A percentile compares a stretch with the other conserved stretches of the same genome.
These are phyloP conservation scores for Rhynchosporium agropyri DNA, from an alignment of 2,329 filamentous ascomycete species.

Conservation along the genomic window DNA sequence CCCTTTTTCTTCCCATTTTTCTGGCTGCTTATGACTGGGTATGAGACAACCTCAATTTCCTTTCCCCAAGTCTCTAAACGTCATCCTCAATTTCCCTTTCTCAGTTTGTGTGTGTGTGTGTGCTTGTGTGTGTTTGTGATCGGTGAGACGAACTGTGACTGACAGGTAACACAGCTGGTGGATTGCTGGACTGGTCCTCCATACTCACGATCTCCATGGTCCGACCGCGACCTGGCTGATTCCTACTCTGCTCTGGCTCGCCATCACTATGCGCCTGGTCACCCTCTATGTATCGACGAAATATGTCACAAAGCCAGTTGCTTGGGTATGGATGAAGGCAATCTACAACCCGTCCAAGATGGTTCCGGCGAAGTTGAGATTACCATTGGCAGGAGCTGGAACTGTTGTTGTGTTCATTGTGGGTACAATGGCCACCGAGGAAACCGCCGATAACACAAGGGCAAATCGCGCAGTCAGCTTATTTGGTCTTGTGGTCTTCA, in stretches of 20 bases:
- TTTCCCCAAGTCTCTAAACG: too few species aligned
- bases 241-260: conserved; percentile 80
- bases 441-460: conserved; percentile 75
- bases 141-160: conserved; percentile 11
- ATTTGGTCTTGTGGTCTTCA: conserved; percentile 74
- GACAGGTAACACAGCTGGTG: conserved; percentile 31
- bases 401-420: conserved; percentile 75
- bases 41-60: not conserved
- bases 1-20: conserved; percentile 14
- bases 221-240: conserved; percentile 63
- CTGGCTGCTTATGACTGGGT: conserved; percentile 26
- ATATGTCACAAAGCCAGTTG: conserved; percentile 67
- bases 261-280: conserved; percentile 71
- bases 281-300: conserved; percentile 73
- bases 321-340: conserved; percentile 68
- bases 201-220: conserved; percentile 66
- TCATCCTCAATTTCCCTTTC: not conserved
- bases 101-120: too few species aligned
- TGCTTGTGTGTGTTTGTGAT: not conserved
- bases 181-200: conserved; percentile 71
- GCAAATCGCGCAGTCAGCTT: conserved; percentile 79
- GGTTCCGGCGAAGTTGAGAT: conserved; percentile 68
- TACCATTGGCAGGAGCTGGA: conserved; percentile 62
- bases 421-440: conserved; percentile 73
- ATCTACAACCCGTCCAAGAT: conserved; percentile 58